Evolutionary conservation across 805 yeast genomes (phyloP).

Genomic region (Ogataea ganodermae): DNA sequence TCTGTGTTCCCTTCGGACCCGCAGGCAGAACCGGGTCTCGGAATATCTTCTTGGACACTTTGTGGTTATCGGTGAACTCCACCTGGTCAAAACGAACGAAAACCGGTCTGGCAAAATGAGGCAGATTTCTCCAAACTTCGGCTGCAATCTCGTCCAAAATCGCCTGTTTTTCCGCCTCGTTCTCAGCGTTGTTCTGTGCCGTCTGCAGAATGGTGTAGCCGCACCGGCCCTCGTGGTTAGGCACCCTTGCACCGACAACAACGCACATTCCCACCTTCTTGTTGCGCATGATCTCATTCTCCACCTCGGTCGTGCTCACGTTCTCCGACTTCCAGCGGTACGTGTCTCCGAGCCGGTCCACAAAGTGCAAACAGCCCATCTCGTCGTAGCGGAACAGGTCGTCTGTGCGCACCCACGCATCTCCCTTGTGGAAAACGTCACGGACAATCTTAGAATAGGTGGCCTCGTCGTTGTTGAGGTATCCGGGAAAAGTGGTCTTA

Average conservation of each 20-base stretch:
- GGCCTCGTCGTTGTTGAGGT: constrained; percentile 76
- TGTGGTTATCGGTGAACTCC: constrained; percentile 76
- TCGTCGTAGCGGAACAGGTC: constrained; percentile 74
- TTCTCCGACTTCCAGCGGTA: constrained; percentile 97
- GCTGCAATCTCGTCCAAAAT: constrained; percentile 43
- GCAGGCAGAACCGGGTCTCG: constrained; percentile 69
- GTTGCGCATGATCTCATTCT: constrained; percentile 60
- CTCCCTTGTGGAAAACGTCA: constrained; percentile 81
- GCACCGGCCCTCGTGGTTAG: constrained; percentile 91
- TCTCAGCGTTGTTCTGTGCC: constrained; percentile 30
- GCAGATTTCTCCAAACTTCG: constrained; percentile 49
- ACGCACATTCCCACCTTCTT: constrained; percentile 62
- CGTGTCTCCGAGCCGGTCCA: constrained; percentile 93
- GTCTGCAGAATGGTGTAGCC: constrained; percentile 82
- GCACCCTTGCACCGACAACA: constrained; percentile 85
- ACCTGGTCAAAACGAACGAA: constrained; percentile 73
- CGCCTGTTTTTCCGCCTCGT: constrained; percentile 27
- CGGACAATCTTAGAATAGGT: constrained; percentile 73
- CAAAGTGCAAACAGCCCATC: constrained; percentile 73
- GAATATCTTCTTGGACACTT: constrained; percentile 69
- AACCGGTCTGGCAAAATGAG: constrained; percentile 83
- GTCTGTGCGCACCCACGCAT: constrained; percentile 89
- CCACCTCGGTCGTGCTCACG: constrained; percentile 92
- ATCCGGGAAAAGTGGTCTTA: constrained; percentile 86
- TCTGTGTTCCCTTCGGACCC: constrained; percentile 60